Percentiles rank a stretch among this genome's conserved stretches.
Evolutionary conservation across 2,329 filamentous ascomycete genomes (phyloP).

Genomic region (Leptographium galeiforme): DNA sequence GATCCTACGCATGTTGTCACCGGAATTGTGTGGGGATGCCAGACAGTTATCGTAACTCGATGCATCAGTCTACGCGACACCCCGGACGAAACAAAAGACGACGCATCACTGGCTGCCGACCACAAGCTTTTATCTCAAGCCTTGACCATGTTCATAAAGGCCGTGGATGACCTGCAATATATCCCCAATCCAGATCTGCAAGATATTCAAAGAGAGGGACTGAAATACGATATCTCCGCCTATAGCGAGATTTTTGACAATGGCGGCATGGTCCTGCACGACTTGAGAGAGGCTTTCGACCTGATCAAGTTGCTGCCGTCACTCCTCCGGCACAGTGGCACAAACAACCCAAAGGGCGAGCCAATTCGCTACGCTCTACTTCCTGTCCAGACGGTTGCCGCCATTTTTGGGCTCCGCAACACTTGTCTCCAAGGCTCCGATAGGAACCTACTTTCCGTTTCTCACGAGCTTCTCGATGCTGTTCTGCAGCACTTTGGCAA

Average conservation of each 20-base stretch:
- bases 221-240: neutral
- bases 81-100: too few species aligned
- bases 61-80: too few species aligned
- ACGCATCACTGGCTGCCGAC: too few species aligned
- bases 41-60: neutral
- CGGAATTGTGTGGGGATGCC: conserved; percentile 1
- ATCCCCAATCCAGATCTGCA: neutral
- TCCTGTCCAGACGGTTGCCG: neutral
- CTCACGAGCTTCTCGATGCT: neutral
- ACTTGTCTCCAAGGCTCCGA: neutral
- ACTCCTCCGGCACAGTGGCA: neutral
- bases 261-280: neutral
- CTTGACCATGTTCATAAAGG: neutral
- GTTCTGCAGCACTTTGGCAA: conserved; percentile 1
- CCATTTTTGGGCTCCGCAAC: neutral
- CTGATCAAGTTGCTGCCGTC: conserved; percentile 2
- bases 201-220: neutral
- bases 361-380: conserved; percentile 1
- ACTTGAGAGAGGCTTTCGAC: neutral
- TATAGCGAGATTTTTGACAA: conserved; percentile 3
- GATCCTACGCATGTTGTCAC: conserved; percentile 2
- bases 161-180: conserved; percentile 2
- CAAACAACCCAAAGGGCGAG: conserved; percentile 1
- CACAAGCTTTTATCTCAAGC: neutral
- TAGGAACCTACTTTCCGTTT: neutral